Percentiles rank a stretch among this genome's conserved stretches.
phyloP scores from a whole-genome alignment of 441 rosid genomes.

The Populus hybrid region DNA sequence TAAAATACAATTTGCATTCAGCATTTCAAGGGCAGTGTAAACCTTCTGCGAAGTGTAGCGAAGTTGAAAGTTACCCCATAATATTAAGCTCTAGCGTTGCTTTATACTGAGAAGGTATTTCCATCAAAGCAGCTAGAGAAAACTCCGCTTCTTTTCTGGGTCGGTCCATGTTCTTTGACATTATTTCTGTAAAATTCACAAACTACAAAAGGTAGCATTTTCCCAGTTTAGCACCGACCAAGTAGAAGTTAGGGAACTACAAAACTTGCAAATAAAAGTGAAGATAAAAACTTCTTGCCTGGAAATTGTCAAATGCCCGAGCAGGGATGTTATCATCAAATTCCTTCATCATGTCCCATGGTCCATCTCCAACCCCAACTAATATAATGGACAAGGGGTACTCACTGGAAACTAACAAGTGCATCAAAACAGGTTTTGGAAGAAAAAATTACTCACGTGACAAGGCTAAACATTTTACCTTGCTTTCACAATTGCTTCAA shows the following conservation, averaged over 20 bases:
- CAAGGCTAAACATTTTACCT: conserved; percentile 42
- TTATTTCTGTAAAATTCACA: conserved; percentile 84
- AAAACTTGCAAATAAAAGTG: neutral
- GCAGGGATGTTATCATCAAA: conserved; percentile 95
- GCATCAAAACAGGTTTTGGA: neutral
- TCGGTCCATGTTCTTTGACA: conserved; percentile 59
- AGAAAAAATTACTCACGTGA: conserved; percentile 10
- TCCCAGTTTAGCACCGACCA: neutral
- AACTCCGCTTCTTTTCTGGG: conserved; percentile 75
- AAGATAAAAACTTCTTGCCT: conserved; percentile 42
- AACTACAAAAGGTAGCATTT: conserved; percentile 41
- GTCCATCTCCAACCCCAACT: conserved; percentile 99
- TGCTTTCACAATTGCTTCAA: conserved; percentile 90
- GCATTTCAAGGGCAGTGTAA: neutral
- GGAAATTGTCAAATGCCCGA: conserved; percentile 89
- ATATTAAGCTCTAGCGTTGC: conserved; percentile 79
- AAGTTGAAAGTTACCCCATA: conserved; percentile 55
- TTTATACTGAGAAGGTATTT: conserved; percentile 90
- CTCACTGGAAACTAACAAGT: conserved; percentile 44
- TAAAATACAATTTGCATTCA: conserved; percentile 9
- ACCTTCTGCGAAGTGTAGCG: neutral
- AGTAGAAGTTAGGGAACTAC: neutral
- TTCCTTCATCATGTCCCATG: conserved; percentile 95
- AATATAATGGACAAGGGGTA: conserved; percentile 27
- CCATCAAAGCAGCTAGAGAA: conserved; percentile 94